Evolutionary conservation across 345 rosid species (phyloP).

Genomic region (Acer negundo): DNA sequence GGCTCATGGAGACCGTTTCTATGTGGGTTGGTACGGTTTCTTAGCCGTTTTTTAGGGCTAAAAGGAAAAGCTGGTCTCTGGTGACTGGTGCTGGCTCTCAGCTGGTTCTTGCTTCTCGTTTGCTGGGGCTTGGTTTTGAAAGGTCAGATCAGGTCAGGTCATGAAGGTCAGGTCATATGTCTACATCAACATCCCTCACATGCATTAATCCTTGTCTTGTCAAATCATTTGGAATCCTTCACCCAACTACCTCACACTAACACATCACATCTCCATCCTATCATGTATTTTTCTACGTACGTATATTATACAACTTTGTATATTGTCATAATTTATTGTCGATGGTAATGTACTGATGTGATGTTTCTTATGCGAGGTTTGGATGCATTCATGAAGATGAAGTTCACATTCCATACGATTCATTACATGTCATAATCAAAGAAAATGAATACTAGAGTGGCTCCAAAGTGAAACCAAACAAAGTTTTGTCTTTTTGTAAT

Average conservation of each 20-base stretch:
- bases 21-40: conserved; percentile 12
- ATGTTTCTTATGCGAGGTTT: not conserved
- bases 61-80: not conserved
- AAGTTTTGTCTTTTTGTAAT: too few relatives aligned
- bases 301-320: not conserved
- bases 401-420: too few relatives aligned
- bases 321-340: not conserved
- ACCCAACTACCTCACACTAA: not conserved
- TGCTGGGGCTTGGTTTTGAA: conserved; percentile 19
- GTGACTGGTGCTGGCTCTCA: not conserved
- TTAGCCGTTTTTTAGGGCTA: conserved; percentile 28
- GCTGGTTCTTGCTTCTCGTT: not conserved
- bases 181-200: conserved; percentile 46
- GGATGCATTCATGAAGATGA: not conserved
- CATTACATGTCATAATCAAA: not conserved
- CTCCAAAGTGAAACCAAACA: not conserved
- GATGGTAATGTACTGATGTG: not conserved
- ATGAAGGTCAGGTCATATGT: conserved; percentile 43
- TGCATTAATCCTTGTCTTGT: conserved; percentile 44
- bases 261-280: not conserved
- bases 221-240: conserved; percentile 43
- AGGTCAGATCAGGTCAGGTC: conserved; percentile 53
- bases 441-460: not conserved
- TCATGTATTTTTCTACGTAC: not conserved
- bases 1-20: conserved; percentile 16